These are phyloP conservation scores for Cladobotryum protrusum DNA, from an alignment of 2,329 filamentous ascomycete genomes.

Conservation along the genomic window DNA sequence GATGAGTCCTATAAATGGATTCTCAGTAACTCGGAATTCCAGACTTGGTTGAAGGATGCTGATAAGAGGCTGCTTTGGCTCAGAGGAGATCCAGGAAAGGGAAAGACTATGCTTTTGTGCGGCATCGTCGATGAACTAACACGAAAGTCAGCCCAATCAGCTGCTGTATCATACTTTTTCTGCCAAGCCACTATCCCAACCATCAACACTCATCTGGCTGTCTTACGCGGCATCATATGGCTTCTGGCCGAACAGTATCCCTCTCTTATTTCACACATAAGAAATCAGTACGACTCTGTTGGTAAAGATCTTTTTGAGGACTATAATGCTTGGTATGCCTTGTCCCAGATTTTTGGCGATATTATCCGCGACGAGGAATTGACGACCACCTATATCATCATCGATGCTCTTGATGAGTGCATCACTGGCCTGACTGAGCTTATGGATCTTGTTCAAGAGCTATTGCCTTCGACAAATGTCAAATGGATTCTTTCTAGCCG, in stretches of 20 bases:
- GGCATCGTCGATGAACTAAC: slow-evolving; percentile 20
- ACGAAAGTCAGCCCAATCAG: neutral
- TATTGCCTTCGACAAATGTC: neutral
- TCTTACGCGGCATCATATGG: slow-evolving; percentile 38
- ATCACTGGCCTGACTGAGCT: neutral
- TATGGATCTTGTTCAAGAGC: neutral
- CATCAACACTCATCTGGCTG: slow-evolving; percentile 32
- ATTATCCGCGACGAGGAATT: slow-evolving; percentile 34
- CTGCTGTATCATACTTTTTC: slow-evolving; percentile 26
- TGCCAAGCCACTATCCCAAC: slow-evolving; percentile 33
- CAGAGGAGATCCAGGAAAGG: slow-evolving; percentile 31
- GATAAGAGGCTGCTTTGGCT: slow-evolving; percentile 24
- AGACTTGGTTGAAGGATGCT: slow-evolving; percentile 21
- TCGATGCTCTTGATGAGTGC: slow-evolving; percentile 46
- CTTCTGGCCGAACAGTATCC: slow-evolving; percentile 29
- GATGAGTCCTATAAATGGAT: slow-evolving; percentile 31
- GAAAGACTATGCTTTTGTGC: slow-evolving; percentile 32
- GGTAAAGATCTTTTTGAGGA: slow-evolving; percentile 34
- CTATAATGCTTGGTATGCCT: slow-evolving; percentile 28
- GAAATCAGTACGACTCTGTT: slow-evolving; percentile 25
- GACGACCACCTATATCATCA: slow-evolving; percentile 25
- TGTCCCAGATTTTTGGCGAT: slow-evolving; percentile 31
- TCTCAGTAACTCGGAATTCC: slow-evolving; percentile 15
- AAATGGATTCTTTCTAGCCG: slow-evolving; percentile 7
- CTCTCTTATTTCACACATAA: slow-evolving; percentile 28